Percentiles rank a stretch among this genome's conserved stretches.
phyloP scores from a whole-genome alignment of 148 eudicot genomes.

The Nepenthes gracilis region DNA sequence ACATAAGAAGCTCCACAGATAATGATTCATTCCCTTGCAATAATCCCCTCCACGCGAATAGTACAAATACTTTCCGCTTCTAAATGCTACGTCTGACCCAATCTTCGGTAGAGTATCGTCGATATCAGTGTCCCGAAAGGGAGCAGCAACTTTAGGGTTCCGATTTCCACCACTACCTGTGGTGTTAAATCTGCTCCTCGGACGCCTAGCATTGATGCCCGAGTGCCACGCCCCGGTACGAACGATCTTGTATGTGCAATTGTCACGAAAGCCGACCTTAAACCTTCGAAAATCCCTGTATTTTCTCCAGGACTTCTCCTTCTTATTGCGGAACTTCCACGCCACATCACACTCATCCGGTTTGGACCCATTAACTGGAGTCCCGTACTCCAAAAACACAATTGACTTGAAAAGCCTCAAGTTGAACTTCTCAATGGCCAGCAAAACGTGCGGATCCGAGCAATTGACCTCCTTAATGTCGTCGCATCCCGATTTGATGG shows the following conservation, averaged over 20 bases:
- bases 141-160: constrained; percentile 19
- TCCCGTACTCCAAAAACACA: constrained; percentile 50
- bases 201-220: constrained; percentile 71
- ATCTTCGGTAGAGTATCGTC: constrained; percentile 73
- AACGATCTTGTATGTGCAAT: constrained; percentile 54
- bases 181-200: constrained; percentile 26
- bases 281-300: constrained; percentile 89
- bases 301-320: constrained; percentile 84
- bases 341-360: constrained; percentile 76
- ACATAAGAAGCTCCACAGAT: constrained; percentile 89
- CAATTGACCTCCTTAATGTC: constrained; percentile 50
- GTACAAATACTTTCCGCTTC: constrained; percentile 72
- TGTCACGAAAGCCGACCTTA: constrained; percentile 48
- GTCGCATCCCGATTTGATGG: constrained; percentile 30
- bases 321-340: constrained; percentile 83
- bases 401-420: constrained; percentile 56
- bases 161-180: constrained; percentile 12
- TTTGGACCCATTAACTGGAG: constrained; percentile 65
- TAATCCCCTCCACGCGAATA: constrained; percentile 96
- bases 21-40: constrained; percentile 94
- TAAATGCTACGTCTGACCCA: constrained; percentile 43
- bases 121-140: constrained; percentile 51
- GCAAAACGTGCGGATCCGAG: constrained; percentile 61
- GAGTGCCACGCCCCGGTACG: constrained; percentile 85
- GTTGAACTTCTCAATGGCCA: constrained; percentile 69